These are phyloP conservation scores for Kluyveromyces wickerhamii DNA, from an alignment of 805 yeast species.

Conservation along the genomic window DNA sequence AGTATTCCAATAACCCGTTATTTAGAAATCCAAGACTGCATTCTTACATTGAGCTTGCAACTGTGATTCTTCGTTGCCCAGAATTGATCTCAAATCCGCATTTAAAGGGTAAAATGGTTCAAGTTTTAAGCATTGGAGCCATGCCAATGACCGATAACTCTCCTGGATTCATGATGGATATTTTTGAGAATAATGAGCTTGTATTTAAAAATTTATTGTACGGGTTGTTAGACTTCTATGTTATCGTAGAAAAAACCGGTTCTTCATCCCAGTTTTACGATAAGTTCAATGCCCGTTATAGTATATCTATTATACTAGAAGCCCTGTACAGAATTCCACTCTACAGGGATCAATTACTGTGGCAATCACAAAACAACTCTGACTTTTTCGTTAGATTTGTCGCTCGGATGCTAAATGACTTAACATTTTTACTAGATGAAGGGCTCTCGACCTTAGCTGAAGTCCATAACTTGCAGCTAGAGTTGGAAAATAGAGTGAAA, in stretches of 20 bases:
- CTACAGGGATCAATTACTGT: conserved; percentile 60
- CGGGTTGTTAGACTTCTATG: conserved; percentile 82
- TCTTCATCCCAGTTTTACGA: conserved; percentile 93
- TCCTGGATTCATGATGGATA: conserved; percentile 67
- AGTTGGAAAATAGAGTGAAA: conserved; percentile 41
- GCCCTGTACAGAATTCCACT: conserved; percentile 69
- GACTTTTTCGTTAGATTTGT: conserved; percentile 87
- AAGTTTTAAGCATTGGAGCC: conserved; percentile 69
- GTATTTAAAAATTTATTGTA: conserved; percentile 64
- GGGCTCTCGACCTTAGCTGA: conserved; percentile 70
- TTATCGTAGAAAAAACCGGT: conserved; percentile 93
- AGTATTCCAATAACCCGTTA: conserved; percentile 50
- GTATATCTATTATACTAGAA: conserved; percentile 75
- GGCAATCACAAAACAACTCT: conserved; percentile 58
- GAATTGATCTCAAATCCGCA: conserved; percentile 88
- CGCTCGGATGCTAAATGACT: conserved; percentile 91
- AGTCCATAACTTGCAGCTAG: conserved; percentile 69
- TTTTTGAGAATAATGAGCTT: conserved; percentile 55
- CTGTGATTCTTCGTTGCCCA: conserved; percentile 73
- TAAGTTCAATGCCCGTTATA: conserved; percentile 84
- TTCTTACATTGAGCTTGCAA: conserved; percentile 60
- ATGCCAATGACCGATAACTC: conserved; percentile 45
- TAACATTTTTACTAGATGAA: conserved; percentile 87
- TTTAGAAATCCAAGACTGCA: conserved; percentile 44
- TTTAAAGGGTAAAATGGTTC: conserved; percentile 76